A percentile compares a stretch with the other conserved stretches of the same genome.
Conservation (phyloP, 108 stramenopile species). For the Licmophora abbreviata region DNA sequence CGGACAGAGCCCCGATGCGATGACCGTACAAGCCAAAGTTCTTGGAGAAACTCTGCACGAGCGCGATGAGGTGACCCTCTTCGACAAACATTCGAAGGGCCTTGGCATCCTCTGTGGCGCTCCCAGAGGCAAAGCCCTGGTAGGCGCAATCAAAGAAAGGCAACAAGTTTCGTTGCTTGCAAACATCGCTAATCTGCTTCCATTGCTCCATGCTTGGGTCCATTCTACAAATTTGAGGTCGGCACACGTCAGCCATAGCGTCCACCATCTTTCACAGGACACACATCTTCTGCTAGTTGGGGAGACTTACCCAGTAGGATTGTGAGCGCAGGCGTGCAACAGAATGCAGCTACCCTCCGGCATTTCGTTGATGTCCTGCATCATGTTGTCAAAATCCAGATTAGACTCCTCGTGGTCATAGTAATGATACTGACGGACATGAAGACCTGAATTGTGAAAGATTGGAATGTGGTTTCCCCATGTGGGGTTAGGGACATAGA, state of each 20-base stretch:
- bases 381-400: slow-evolving; percentile 84
- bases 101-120: slow-evolving; percentile 89
- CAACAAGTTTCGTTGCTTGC: slow-evolving; percentile 73
- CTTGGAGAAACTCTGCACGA: slow-evolving; percentile 97
- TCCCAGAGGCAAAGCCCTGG: slow-evolving; percentile 97
- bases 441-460: slow-evolving; percentile 85
- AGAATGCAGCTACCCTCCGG: slow-evolving; percentile 84
- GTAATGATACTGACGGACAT: slow-evolving; percentile 88
- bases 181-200: slow-evolving; percentile 78
- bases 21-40: slow-evolving; percentile 99
- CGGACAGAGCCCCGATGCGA: slow-evolving; percentile 89
- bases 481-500: slow-evolving; percentile 96
- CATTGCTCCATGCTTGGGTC: slow-evolving; percentile 97
- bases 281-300: not conserved
- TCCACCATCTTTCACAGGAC: not conserved
- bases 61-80: slow-evolving; percentile 89
- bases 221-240: slow-evolving; percentile 50
- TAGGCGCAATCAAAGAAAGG: slow-evolving; percentile 98
- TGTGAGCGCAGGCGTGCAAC: slow-evolving; percentile 99
- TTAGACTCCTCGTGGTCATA: slow-evolving; percentile 71
- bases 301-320: slow-evolving; percentile 82
- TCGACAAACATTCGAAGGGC: slow-evolving; percentile 95
- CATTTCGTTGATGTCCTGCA: slow-evolving; percentile 80
- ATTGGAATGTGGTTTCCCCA: slow-evolving; percentile 99
- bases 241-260: not conserved